Evolutionary conservation across 2,329 filamentous ascomycete genomes (phyloP), one percentile per base, ranked within the genome.

Genomic region (Ilyonectria destructans): DNA sequence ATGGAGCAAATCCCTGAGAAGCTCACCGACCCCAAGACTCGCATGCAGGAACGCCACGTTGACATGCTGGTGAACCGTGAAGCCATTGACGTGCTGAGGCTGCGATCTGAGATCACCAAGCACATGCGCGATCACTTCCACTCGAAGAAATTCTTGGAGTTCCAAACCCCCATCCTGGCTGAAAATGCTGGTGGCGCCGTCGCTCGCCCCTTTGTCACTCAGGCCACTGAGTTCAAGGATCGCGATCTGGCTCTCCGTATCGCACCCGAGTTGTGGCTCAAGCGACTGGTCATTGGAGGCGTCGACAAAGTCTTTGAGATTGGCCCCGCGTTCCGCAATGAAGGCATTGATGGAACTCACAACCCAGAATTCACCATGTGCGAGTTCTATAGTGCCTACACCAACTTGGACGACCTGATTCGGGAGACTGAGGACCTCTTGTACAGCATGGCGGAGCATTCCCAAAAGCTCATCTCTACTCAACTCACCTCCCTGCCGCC

Each of bases 341-440:
- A 99, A 83, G 94, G 94, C 80, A 83, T 97, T 40, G 95, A 98
- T 80, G 89, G 88, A 33, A 97, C 94, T 0, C 96, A 99, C 80
- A 99, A 99, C 78, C 96, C 96, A 0, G 96, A 99, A 79, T 99
- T 98, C 82, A 96, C 93, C 51, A 98, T 94, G 68, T 98, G 96
- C 85, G 96, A 99, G 82, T 98, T 97, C 82, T 99, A 99, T 82
- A 91, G 93, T 69, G 92, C 95, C 3, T 97, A 95, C 76, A 90
- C 92, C 68, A 93, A 92, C 71, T 87, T 98, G 0, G 84, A 90
- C 40, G 89, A 93, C 48, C 84, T 98, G 58, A 95, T 97, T 77
- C 78, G 81, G 21, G 89, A 91, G 78, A 98, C 96, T 1, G 93
- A 96, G 79, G 83, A 86, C 15, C 82, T 98, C 55, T 81, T 98